Base-by-base conservation (phyloP, 140 eudicot genomes). In the Erigeron philadelphicus region DNA sequence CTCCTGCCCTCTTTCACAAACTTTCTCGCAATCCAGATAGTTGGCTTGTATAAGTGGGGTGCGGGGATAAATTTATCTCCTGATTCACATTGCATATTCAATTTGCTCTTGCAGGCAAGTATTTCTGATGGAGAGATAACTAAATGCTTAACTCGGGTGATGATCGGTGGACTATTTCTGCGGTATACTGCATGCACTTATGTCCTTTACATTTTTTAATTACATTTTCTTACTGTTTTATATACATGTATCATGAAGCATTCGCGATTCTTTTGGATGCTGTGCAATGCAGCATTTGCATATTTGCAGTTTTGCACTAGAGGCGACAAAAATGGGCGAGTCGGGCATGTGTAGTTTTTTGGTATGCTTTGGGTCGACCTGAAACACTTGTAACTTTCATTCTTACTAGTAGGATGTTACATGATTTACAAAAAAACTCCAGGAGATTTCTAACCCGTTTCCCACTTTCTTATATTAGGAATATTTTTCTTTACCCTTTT, bases 121-220 rank as follows among this genome's bases (percentile, higher is more conserved):
- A 74, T 86, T 52, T 89, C 95, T 61, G 98, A 89, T 83, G 98
- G 98, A 74, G 95, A 83, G 80, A 74, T 53, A 61, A 80, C 90
- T 85, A 89, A 81, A 80, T 75, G 79, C 77, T 78, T 93, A 83
- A 93, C 84, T 46, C 84, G 82, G 72, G 85, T 93, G 76, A 78
- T 79, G 84, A 65, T 93, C 53, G 95, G 94, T 56, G 96, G 98
- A 72, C 76, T 89, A 19, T 81, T 93, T 80, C 74, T 93, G 64
- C 85, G 98, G 98, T 89, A 79, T 72, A 77, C 54, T 41, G 41
- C 73, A 1, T 42, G 75, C 61, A 42, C 78, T 64, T 19, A 38
- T 64, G 35, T 66, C 49, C 8, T 61, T 23, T 72, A 7, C 75
- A 56, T 68, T 54, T 21, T 21, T 21, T 21, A 21, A 21, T 21